Evolutionary conservation across 2,329 filamentous ascomycete genomes (phyloP), one percentile per base, ranked within the genome.

Genomic region (Xylaria sp.): DNA sequence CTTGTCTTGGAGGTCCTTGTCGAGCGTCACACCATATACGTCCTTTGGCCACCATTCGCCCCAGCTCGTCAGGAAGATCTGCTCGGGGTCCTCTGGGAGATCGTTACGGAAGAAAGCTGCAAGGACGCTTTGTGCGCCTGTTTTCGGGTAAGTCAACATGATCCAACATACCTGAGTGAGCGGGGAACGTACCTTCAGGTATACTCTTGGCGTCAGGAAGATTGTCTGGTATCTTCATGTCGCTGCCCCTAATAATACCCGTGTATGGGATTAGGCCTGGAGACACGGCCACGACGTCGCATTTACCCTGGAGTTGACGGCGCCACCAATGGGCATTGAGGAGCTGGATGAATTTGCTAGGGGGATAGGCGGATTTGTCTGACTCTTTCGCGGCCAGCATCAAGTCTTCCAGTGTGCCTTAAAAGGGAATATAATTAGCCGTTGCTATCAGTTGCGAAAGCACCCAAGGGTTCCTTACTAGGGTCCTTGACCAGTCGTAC

Each of bases 311-410:
- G n/a, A 86, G 78, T 65, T 84, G 75, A 3, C 83, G 82, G 1
- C 82, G 82, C 84, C 83, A 86, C 82, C 82, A 86, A 50, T 85
- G 83, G 1, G 83, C 81, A 6, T 77, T 76, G 0, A 85, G 78
- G 0, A 85, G 76, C 64, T 82, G 81, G 0, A 78, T 74, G 60
- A 86, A 85, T 66, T 86, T 86, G 63, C 78, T 79, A 42, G 77
- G 73, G 8, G 66, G 21, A 63, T 86, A 86, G 8, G 79, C 72
- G 0, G 51, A 63, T 2, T 49, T 43, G 0, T 71, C 67, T 0
- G 71, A 71, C 3, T 77, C 79, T 0, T 81, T 78, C 1, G 72
- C 74, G 1, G 75, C 78, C 21, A 76, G 61, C 50, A 73, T 66
- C 28, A 76, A 67, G 7, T 66, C 50, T 17, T 74, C 70, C 1